A percentile compares a stretch with the other conserved stretches of the same genome.
These are phyloP conservation scores for Phaseolus lunatus DNA, from an alignment of 306 rosid species.

Conservation along the genomic window DNA sequence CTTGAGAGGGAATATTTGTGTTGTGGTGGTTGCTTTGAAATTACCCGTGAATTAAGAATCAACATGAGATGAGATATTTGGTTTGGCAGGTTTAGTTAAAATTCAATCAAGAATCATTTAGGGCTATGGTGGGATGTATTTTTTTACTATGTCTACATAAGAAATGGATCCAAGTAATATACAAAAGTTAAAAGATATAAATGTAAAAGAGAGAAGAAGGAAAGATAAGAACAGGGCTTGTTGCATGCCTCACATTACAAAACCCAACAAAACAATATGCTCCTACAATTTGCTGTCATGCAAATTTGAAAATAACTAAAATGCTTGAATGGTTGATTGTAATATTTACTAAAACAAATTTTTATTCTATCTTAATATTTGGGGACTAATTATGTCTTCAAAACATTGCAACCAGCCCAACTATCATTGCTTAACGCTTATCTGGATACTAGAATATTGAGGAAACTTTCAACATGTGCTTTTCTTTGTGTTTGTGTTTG, in stretches of 20 bases:
- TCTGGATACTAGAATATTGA: not conserved
- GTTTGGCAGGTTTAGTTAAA: not conserved
- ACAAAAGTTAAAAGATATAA: not conserved
- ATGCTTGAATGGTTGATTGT: not conserved
- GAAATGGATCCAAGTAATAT: not conserved
- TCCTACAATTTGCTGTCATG: not conserved
- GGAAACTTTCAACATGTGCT: not conserved
- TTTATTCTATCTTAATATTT: not conserved
- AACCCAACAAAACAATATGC: not conserved
- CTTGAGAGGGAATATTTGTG: not conserved
- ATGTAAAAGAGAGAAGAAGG: not conserved
- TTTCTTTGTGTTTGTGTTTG: conserved; percentile 13
- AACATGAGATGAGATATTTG: not conserved
- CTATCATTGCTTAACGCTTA: not conserved
- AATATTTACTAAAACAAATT: not conserved
- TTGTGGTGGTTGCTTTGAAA: not conserved
- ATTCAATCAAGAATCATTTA: not conserved
- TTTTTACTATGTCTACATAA: not conserved
- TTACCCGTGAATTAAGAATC: not conserved
- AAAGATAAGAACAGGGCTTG: not conserved
- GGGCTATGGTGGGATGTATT: not conserved
- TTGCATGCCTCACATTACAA: not conserved
- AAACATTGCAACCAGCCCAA: not conserved
- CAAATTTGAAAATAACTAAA: not conserved
- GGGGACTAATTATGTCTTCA: not conserved